phyloP scores from a whole-genome alignment of 192 early-diverging fungal genomes.

The Coemansia sp. region DNA sequence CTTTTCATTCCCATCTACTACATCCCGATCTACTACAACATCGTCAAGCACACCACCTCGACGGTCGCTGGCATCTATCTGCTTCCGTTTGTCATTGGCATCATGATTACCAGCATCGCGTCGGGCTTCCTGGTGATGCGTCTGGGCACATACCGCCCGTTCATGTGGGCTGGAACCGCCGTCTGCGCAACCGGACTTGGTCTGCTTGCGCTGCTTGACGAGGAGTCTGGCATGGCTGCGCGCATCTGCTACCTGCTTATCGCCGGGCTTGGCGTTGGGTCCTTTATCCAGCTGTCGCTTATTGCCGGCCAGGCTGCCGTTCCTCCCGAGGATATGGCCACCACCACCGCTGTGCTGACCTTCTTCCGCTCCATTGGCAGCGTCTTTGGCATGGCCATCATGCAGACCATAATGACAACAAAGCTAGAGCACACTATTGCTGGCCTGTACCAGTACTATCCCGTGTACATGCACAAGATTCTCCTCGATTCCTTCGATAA shows the following conservation, averaged over 20 bases:
- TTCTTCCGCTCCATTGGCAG: slow-evolving; percentile 72
- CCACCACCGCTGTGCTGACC: slow-evolving; percentile 65
- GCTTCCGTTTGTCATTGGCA: slow-evolving; percentile 61
- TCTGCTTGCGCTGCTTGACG: slow-evolving; percentile 61
- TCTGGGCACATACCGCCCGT: slow-evolving; percentile 64
- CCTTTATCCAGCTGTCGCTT: slow-evolving; percentile 72
- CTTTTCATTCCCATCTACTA: slow-evolving; percentile 68
- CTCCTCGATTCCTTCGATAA: slow-evolving; percentile 51
- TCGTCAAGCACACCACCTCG: slow-evolving; percentile 60
- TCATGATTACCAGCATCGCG: slow-evolving; percentile 61
- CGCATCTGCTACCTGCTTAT: slow-evolving; percentile 70
- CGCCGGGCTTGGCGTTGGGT: slow-evolving; percentile 75
- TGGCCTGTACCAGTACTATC: slow-evolving; percentile 29
- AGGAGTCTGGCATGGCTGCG: slow-evolving; percentile 49
- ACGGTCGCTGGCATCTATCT: slow-evolving; percentile 61
- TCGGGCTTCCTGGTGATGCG: slow-evolving; percentile 68
- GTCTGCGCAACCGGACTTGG: slow-evolving; percentile 65
- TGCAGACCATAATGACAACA: slow-evolving; percentile 60
- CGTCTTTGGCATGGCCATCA: slow-evolving; percentile 63
- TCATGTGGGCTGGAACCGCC: slow-evolving; percentile 70
- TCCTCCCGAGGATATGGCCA: slow-evolving; percentile 60
- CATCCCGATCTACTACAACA: slow-evolving; percentile 66
- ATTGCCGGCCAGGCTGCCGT: slow-evolving; percentile 74
- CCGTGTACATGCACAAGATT: slow-evolving; percentile 19
- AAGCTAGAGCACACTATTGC: slow-evolving; percentile 20